Percentiles rank a stretch among this genome's conserved stretches.
phyloP scores from a whole-genome alignment of 352 stramenopile genomes.

The Pythium sukuiense region DNA sequence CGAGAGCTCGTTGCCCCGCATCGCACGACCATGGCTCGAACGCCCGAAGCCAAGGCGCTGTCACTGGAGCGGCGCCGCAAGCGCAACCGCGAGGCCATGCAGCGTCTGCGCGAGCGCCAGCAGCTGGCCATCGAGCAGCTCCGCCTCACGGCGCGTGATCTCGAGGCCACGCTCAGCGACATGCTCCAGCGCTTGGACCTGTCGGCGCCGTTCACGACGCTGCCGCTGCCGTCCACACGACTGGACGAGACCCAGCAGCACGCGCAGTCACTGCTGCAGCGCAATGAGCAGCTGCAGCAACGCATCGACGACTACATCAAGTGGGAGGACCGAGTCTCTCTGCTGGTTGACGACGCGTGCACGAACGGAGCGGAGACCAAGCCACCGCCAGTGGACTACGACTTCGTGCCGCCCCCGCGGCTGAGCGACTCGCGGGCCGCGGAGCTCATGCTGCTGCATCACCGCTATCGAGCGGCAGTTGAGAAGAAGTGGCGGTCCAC shows the following conservation, averaged over 20 bases:
- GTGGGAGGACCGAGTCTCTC: constrained; percentile 47
- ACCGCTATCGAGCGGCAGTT: constrained; percentile 25
- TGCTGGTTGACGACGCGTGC: constrained; percentile 30
- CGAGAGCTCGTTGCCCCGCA: no score
- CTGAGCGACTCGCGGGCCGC: constrained; percentile 33
- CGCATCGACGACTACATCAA: constrained; percentile 40
- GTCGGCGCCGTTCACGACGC: background rate
- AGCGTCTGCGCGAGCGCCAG: constrained; percentile 45
- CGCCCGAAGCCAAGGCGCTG: no score
- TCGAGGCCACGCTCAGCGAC: constrained; percentile 31
- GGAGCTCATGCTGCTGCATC: constrained; percentile 42
- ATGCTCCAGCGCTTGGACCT: constrained; percentile 24
- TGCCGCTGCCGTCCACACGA: background rate
- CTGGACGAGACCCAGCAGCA: constrained; percentile 34
- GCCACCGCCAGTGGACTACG: no score
- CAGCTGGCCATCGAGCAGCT: constrained; percentile 41
- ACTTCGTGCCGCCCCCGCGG: background rate
- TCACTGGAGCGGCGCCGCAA: constrained; percentile 33
- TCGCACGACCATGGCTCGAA: no score
- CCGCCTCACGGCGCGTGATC: constrained; percentile 27
- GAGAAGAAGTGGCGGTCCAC: constrained; percentile 36
- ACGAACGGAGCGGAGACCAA: background rate
- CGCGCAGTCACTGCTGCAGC: constrained; percentile 29
- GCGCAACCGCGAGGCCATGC: constrained; percentile 61
- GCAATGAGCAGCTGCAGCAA: constrained; percentile 40